Conservation (phyloP, 75 land plant species). For the Sequoia sempervirens region DNA sequence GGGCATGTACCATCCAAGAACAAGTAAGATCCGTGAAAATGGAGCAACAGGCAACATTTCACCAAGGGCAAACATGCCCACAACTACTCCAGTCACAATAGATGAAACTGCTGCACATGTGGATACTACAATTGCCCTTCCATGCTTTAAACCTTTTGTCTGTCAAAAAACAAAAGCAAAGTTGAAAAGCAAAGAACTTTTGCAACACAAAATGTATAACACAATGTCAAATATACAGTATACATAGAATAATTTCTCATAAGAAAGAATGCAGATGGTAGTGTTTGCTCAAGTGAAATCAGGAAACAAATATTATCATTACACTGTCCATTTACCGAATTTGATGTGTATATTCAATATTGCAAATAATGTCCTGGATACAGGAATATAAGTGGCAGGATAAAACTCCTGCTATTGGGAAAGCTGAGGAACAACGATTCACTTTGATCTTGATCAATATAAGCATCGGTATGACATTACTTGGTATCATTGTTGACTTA, state of each 20-base stretch:
- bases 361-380: neutral
- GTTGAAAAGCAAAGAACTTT: neutral
- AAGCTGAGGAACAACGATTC: neutral
- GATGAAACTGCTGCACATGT: constrained; percentile 97
- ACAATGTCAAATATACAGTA: neutral
- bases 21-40: constrained; percentile 47
- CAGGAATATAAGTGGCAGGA: neutral
- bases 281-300: neutral
- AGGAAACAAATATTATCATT: neutral
- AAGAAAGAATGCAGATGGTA: neutral
- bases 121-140: constrained; percentile 92
- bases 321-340: neutral
- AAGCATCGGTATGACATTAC: neutral
- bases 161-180: constrained; percentile 18
- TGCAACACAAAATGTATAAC: neutral
- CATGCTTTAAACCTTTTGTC: constrained; percentile 94
- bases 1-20: constrained; percentile 75
- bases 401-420: neutral
- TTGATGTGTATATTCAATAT: neutral
- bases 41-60: constrained; percentile 73
- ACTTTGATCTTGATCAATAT: neutral
- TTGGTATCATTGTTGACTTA: neutral
- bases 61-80: constrained; percentile 88
- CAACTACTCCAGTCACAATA: constrained; percentile 85
- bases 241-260: neutral